Percentiles rank a stretch among this genome's conserved stretches.
These are phyloP conservation scores for Breviolum minutum DNA, from an alignment of 73 alveolate genomes.

Conservation along the genomic window DNA sequence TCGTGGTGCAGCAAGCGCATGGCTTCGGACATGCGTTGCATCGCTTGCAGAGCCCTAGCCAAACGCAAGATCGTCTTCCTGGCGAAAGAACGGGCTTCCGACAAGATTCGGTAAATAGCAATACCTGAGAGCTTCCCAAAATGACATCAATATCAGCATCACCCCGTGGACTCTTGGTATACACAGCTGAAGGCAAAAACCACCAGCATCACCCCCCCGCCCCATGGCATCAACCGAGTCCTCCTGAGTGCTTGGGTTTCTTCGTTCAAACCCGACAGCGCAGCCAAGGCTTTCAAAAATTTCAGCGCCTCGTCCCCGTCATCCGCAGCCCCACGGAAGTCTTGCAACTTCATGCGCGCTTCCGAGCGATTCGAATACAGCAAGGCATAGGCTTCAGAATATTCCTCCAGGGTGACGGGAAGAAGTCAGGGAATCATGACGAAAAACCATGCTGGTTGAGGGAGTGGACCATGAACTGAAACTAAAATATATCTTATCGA, in stretches of 20 bases:
- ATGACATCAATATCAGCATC: neutral
- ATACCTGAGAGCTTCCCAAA: neutral
- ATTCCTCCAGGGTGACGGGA: neutral
- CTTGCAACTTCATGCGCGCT: conserved; percentile 68
- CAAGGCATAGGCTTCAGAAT: conserved; percentile 60
- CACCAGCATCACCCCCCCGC: neutral
- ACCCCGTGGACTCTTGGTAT: no score
- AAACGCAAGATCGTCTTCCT: conserved; percentile 64
- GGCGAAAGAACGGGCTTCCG: neutral
- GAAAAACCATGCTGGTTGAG: no score
- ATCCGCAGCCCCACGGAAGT: conserved; percentile 92
- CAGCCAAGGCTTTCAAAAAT: conserved; percentile 3
- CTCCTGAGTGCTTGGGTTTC: conserved; percentile 10
- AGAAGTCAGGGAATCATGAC: no score
- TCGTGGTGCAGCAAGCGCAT: conserved; percentile 93
- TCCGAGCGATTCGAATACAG: conserved; percentile 84
- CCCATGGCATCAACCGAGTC: neutral
- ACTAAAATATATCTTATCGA: no score
- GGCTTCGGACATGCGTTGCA: conserved; percentile 88
- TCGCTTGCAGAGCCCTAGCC: conserved; percentile 81
- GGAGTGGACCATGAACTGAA: no score
- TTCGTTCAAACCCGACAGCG: conserved; percentile 7
- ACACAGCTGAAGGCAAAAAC: neutral
- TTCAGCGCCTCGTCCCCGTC: conserved; percentile 84
- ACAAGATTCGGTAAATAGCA: neutral